Evolutionary conservation across 257 asterid genomes (phyloP).

Genomic region (Handroanthus guayacan): DNA sequence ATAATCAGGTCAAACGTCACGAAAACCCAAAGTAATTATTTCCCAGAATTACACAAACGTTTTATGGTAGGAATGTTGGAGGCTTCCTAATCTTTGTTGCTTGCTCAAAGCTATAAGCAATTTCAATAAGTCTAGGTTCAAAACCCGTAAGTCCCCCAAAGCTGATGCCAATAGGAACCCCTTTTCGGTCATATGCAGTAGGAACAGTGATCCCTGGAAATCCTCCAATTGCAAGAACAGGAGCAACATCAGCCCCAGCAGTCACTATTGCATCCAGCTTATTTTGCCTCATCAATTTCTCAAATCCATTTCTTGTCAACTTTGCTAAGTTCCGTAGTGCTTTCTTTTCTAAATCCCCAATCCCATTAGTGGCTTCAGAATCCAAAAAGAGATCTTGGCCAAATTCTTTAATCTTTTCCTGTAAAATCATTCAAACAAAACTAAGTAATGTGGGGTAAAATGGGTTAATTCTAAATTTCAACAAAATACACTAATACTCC

Average conservation of each 20-base stretch:
- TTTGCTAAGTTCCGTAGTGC: conserved; percentile 33
- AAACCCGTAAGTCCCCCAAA: conserved; percentile 57
- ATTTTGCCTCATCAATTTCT: conserved; percentile 43
- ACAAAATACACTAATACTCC: too few species aligned
- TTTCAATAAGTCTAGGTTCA: conserved; percentile 58
- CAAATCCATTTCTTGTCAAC: conserved; percentile 39
- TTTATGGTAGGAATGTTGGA: conserved; percentile 42
- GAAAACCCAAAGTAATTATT: too few species aligned
- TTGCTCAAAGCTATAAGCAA: conserved; percentile 62
- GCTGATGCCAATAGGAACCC: conserved; percentile 50
- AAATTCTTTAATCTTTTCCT: conserved; percentile 49
- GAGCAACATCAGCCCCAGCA: conserved; percentile 5
- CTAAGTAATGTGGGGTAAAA: too few species aligned
- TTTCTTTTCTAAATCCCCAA: conserved; percentile 39
- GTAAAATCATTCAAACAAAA: not conserved
- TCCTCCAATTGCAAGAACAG: conserved; percentile 52
- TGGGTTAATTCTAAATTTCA: too few species aligned
- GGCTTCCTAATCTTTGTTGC: conserved; percentile 56
- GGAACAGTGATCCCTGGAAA: conserved; percentile 61
- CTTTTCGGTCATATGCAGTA: conserved; percentile 48
- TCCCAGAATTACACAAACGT: too few species aligned
- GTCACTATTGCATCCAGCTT: conserved; percentile 54
- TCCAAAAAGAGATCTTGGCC: conserved; percentile 48
- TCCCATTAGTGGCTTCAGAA: conserved; percentile 54
- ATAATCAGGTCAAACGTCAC: too few species aligned